Base-by-base conservation (phyloP, 805 yeast genomes). In the Myxozyma sirexii region DNA sequence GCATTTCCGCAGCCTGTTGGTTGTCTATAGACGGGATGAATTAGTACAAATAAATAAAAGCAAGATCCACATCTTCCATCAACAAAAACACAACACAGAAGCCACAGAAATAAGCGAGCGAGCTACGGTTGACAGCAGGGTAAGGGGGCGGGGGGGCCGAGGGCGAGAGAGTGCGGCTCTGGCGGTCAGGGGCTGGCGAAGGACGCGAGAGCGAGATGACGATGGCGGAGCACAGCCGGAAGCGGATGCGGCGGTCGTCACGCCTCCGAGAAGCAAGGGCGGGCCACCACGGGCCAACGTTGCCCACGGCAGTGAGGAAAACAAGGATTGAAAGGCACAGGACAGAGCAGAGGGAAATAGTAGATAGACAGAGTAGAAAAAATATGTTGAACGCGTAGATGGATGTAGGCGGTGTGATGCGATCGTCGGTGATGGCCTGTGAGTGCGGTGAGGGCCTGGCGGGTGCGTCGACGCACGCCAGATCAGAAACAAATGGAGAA, bases 1-100 rank as follows among this genome's bases (percentile, higher is more conserved):
- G 92, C 83, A 93, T 85, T 75, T 94, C 99, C 54, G 86, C 88
- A 58, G 90, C 86, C 75, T 93, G 97, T 76, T 92, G 97, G 71
- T 83, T 86, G 72, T 90, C 72, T 65, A 51, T 3, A 17, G 35
- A 29, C n/a, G n/a, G n/a, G n/a, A 27, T 19, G 2, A 3, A 38
- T 41, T 41, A 50, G 46, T 41, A 41, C 29, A 37, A 12, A 21
- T 24, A 13, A 50, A 23, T n/a, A 31, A 8, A 31, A 27, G 19
- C 29, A 21, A 12, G 21, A 26, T 19, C 31, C 4, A 52, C 27
- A 42, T 10, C 33, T 29, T 29, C 10, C 10, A 41, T 8, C 24
- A 24, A 49, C 21, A 54, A 29, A 17, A 23, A 54, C 48, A 17
- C 41, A 42, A 47, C 8, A 39, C 15, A 26, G n/a, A 38, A 27